Evolutionary conservation across 2,329 filamentous ascomycete genomes (phyloP), one percentile per base, ranked within the genome.

Genomic region (Elsinoe batatas): DNA sequence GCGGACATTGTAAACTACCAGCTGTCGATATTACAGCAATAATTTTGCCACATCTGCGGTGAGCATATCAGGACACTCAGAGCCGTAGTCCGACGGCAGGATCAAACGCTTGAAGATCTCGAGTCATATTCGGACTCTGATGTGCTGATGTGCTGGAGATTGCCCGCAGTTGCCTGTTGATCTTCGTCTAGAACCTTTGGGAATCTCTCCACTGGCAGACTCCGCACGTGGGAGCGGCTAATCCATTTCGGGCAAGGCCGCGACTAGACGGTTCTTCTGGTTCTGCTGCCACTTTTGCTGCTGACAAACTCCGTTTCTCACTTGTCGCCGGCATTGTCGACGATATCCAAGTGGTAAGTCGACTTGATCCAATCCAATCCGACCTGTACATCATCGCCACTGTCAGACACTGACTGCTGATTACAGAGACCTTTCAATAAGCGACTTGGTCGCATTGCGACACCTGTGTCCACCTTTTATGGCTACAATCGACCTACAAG

Each of bases 381-480:
- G 44, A 37, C 36, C 22, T 20, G 30, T 32, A 47, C n/a, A 17
- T 54, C 30, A 11, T 42, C 51, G 37, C 36, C 36, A 10, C 7
- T 20, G 22, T 44, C 38, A 46, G 38, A 26, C 47, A 44, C 53
- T 46, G 37, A 44, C 22, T 33, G 12, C 6, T 12, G 15, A 35
- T 46, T 56, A 32, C 56, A 59, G 55, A 57, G 44, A 30, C 17
- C 42, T 35, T 38, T 43, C 56, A 51, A 33, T 57, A 36, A 60
- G 51, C 51, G 60, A 61, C 57, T 58, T 61, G 40, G 56, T 20
- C 38, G 37, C 35, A 26, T 22, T 17, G 43, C 22, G 38, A 54
- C 7, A 38, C 46, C 22, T 18, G 18, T 37, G 70, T 69, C 20
- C 62, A 69, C 68, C 37, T 66, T 69, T 60, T 30, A 55, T 55